Percentiles rank a stretch among this genome's conserved stretches.
Evolutionary conservation across 805 yeast genomes (phyloP).

Genomic region (Candida adriatica): DNA sequence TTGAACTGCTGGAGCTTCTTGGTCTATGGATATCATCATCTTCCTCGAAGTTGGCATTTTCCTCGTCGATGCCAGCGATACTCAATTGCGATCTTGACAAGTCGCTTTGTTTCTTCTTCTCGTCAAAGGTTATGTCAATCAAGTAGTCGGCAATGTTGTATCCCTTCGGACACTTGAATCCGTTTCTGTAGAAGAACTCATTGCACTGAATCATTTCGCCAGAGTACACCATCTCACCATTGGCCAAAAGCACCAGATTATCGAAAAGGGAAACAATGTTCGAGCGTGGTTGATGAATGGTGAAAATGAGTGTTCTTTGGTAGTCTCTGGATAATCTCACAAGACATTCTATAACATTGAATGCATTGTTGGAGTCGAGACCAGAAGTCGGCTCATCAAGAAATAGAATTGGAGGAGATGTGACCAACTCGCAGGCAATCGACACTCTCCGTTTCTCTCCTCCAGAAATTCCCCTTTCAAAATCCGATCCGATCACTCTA

Average conservation of each 20-base stretch:
- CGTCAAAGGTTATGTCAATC: constrained; percentile 81
- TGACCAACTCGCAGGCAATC: constrained; percentile 88
- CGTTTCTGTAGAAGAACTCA: constrained; percentile 67
- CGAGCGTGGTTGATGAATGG: constrained; percentile 96
- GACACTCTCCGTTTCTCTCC: constrained; percentile 91
- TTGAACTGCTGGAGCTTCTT: constrained; percentile 23
- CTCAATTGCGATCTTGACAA: constrained; percentile 7
- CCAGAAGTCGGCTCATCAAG: constrained; percentile 96
- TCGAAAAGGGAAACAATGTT: constrained; percentile 91
- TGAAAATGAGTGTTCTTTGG: constrained; percentile 82
- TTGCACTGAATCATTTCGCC: constrained; percentile 75
- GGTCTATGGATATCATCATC: constrained; percentile 26
- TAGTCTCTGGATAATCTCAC: constrained; percentile 73
- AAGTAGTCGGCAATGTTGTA: constrained; percentile 91
- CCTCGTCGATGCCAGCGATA: constrained; percentile 25
- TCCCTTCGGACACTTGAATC: constrained; percentile 80
- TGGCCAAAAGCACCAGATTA: constrained; percentile 69
- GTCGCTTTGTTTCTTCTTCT: constrained; percentile 14
- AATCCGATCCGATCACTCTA: constrained; percentile 80
- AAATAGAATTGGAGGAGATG: constrained; percentile 77
- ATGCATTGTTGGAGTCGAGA: constrained; percentile 88
- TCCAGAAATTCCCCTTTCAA: constrained; percentile 87
- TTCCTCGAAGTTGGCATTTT: constrained; percentile 22
- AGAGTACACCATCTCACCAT: constrained; percentile 81
- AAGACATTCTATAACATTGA: constrained; percentile 80